These are phyloP conservation scores for Thermothielavioides terrestris DNA, from an alignment of 495 filamentous ascomycete genomes.

Conservation along the genomic window DNA sequence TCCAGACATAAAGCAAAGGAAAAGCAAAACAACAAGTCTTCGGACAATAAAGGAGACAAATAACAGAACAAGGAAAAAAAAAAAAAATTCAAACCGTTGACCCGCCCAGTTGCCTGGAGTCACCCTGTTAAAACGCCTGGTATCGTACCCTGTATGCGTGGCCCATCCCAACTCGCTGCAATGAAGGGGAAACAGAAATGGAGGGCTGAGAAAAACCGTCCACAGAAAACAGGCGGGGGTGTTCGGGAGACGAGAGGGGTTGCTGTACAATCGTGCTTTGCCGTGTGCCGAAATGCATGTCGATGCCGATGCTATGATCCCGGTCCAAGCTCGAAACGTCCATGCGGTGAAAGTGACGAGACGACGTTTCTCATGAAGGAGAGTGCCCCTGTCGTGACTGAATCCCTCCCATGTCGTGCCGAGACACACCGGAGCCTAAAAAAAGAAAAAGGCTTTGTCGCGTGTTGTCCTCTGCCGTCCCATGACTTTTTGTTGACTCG, in stretches of 20 bases:
- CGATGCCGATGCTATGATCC: slow-evolving; percentile 20
- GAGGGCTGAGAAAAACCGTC: slow-evolving; percentile 1
- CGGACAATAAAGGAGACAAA: slow-evolving; percentile 1
- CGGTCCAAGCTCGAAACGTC: slow-evolving; percentile 1
- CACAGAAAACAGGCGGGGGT: not conserved
- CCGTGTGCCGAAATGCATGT: slow-evolving; percentile 13
- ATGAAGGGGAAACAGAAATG: slow-evolving; percentile 1
- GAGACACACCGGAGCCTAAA: not conserved
- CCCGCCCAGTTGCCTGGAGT: slow-evolving; percentile 22
- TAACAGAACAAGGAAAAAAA: slow-evolving; percentile 2
- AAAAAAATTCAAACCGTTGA: not conserved
- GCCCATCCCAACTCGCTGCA: slow-evolving; percentile 8
- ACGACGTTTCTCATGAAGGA: not conserved
- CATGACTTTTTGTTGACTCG: not conserved
- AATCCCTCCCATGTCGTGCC: not conserved
- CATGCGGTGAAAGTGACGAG: not conserved
- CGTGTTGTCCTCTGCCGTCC: not conserved
- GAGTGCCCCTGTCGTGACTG: not conserved
- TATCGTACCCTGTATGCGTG: slow-evolving; percentile 25
- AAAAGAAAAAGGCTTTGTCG: not conserved
- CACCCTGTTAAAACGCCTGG: slow-evolving; percentile 23
- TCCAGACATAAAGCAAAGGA: slow-evolving; percentile 1
- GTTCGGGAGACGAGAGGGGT: not conserved
- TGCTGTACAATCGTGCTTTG: slow-evolving; percentile 17
- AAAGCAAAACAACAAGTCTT: not conserved